Percentiles rank a stretch among this genome's conserved stretches.
Evolutionary conservation across 257 asterid species (phyloP).

Genomic region (Solanum lycopersicoides): DNA sequence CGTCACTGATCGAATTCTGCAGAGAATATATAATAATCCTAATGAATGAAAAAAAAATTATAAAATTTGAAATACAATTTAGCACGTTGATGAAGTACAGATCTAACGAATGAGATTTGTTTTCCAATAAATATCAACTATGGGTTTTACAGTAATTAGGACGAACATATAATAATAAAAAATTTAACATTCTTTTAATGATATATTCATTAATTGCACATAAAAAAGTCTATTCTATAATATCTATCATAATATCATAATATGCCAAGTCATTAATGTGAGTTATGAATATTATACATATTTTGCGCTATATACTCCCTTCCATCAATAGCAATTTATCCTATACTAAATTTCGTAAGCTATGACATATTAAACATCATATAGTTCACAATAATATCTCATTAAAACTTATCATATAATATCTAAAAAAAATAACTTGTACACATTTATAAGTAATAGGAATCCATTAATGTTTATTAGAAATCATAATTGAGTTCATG

Average conservation of each 20-base stretch:
- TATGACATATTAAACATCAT: background rate
- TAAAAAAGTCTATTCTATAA: background rate
- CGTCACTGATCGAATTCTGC: background rate
- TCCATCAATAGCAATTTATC: background rate
- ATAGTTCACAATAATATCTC: background rate
- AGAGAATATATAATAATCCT: background rate
- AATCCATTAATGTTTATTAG: background rate
- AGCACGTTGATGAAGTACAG: background rate
- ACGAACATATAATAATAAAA: background rate
- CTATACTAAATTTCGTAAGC: background rate
- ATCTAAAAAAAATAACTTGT: background rate
- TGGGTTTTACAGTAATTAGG: background rate
- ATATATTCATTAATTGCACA: background rate
- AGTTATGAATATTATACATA: background rate
- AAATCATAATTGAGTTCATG: background rate
- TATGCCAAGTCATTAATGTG: background rate
- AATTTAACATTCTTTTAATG: background rate
- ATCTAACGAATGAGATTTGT: background rate
- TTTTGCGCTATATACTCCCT: background rate
- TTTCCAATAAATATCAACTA: background rate
- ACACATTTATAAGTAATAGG: background rate
- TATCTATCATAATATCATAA: background rate
- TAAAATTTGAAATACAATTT: background rate
- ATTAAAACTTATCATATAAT: background rate
- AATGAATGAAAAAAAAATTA: background rate